Conservation (phyloP, 208 protist species). For the Acanthamoeba triangularis region DNA sequence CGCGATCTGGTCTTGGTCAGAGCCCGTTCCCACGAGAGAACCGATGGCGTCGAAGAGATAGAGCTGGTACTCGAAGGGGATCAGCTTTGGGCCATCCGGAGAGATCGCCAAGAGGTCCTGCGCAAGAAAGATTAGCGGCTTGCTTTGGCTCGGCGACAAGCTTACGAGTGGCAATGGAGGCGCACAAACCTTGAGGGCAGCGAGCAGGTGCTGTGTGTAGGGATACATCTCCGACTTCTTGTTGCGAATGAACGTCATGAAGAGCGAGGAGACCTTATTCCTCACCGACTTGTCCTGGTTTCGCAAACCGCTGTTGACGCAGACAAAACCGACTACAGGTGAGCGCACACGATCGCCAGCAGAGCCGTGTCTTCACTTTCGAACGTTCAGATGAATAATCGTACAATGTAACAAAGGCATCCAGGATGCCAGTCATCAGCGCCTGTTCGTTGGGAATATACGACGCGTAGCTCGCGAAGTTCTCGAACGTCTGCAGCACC, state of each 20-base stretch:
- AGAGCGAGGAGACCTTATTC: slow-evolving; percentile 43
- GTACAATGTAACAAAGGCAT: slow-evolving; percentile 64
- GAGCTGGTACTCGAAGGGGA: slow-evolving; percentile 74
- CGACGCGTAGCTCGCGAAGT: slow-evolving; percentile 18
- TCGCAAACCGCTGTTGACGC: slow-evolving; percentile 12
- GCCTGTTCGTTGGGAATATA: slow-evolving; percentile 62
- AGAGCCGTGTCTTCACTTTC: background rate
- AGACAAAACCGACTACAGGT: background rate
- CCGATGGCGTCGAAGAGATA: slow-evolving; percentile 73
- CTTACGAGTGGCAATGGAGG: background rate
- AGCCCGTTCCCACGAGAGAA: slow-evolving; percentile 50
- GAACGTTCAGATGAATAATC: background rate
- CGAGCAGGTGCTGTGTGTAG: slow-evolving; percentile 38
- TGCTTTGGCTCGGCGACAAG: background rate
- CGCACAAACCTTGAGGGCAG: slow-evolving; percentile 27
- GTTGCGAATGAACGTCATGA: slow-evolving; percentile 53
- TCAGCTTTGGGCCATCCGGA: slow-evolving; percentile 31
- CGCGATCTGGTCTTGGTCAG: slow-evolving; percentile 67
- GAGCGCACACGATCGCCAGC: background rate
- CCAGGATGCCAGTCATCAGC: slow-evolving; percentile 54
- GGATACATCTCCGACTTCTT: slow-evolving; percentile 64
- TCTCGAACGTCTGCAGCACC: slow-evolving; percentile 55
- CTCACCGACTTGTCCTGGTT: slow-evolving; percentile 50
- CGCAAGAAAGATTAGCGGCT: background rate
- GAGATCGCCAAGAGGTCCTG: slow-evolving; percentile 42